Percentiles rank a stretch among this genome's conserved stretches.
Conservation (phyloP, 129 eudicot species). For the Flaveria brownii region DNA sequence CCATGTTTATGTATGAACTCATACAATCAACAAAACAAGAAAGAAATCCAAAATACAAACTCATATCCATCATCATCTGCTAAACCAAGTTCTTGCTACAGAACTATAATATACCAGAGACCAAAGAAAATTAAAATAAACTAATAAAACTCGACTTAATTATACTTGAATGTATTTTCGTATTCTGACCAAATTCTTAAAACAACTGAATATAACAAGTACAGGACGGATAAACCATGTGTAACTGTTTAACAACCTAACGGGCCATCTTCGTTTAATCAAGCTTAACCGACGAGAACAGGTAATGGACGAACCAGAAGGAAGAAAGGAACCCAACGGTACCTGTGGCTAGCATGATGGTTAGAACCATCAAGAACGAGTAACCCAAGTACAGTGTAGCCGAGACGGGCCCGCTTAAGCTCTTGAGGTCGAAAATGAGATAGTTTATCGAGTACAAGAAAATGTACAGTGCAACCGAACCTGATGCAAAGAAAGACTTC, state of each 20-base stretch:
- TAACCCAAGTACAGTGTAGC: constrained; percentile 40
- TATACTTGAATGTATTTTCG: constrained; percentile 13
- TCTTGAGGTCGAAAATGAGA: constrained; percentile 43
- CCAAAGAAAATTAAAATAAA: background rate
- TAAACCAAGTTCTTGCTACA: constrained; percentile 36
- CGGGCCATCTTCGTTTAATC: constrained; percentile 35
- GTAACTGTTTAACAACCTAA: constrained; percentile 7
- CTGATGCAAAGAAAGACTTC: constrained; percentile 51
- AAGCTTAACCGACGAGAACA: constrained; percentile 47
- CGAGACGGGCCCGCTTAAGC: constrained; percentile 47
- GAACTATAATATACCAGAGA: constrained; percentile 24
- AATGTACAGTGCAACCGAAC: constrained; percentile 44
- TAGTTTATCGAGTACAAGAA: constrained; percentile 45
- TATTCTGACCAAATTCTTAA: constrained; percentile 25
- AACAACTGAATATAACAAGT: constrained; percentile 23
- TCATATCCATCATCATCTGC: constrained; percentile 26
- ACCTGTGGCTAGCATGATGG: constrained; percentile 46
- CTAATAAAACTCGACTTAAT: constrained; percentile 14
- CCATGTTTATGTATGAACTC: constrained; percentile 6
- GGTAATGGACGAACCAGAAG: constrained; percentile 48
- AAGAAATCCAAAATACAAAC: background rate
- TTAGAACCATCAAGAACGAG: constrained; percentile 45
- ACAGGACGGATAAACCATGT: constrained; percentile 20
- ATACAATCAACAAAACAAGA: constrained; percentile 32
- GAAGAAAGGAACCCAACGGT: constrained; percentile 49